Conservation (phyloP, 768 basidiomycete genomes). For the Serendipita sp. region DNA sequence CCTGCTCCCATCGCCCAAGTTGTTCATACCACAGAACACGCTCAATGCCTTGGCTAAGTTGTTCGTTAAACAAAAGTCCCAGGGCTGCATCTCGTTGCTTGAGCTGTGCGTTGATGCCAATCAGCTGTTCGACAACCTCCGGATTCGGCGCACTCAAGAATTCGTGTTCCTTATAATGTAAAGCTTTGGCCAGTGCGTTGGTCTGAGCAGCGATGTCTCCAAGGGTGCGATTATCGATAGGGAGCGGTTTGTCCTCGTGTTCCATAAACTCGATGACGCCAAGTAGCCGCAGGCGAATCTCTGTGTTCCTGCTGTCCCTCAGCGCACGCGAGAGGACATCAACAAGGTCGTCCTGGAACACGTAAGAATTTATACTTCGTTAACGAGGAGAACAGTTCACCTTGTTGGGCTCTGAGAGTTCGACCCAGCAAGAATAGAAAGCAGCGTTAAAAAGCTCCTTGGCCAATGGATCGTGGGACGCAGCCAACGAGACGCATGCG, state of each 20-base stretch:
- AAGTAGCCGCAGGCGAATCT: constrained; percentile 29
- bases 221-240: constrained; percentile 26
- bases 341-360: constrained; percentile 28
- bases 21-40: constrained; percentile 36
- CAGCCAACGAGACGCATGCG: constrained; percentile 27
- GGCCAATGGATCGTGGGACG: constrained; percentile 26
- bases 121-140: constrained; percentile 29
- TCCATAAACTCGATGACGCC: constrained; percentile 36
- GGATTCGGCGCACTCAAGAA: constrained; percentile 25
- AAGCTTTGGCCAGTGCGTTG: constrained; percentile 33
- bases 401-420: constrained; percentile 30
- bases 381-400: constrained; percentile 13
- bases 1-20: constrained; percentile 34
- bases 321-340: constrained; percentile 26
- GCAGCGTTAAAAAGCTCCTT: constrained; percentile 35
- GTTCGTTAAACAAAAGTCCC: constrained; percentile 30
- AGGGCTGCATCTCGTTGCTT: constrained; percentile 34
- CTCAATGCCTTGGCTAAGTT: constrained; percentile 22
- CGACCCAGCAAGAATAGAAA: constrained; percentile 34
- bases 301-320: constrained; percentile 22
- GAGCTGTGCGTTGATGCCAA: constrained; percentile 34
- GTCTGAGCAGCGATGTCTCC: constrained; percentile 29
- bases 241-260: constrained; percentile 31
- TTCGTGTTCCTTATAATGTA: constrained; percentile 37
- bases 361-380: too few relatives aligned